phyloP scores from a whole-genome alignment of 2,329 filamentous ascomycete genomes.

The Pestalotiopsis fici region DNA sequence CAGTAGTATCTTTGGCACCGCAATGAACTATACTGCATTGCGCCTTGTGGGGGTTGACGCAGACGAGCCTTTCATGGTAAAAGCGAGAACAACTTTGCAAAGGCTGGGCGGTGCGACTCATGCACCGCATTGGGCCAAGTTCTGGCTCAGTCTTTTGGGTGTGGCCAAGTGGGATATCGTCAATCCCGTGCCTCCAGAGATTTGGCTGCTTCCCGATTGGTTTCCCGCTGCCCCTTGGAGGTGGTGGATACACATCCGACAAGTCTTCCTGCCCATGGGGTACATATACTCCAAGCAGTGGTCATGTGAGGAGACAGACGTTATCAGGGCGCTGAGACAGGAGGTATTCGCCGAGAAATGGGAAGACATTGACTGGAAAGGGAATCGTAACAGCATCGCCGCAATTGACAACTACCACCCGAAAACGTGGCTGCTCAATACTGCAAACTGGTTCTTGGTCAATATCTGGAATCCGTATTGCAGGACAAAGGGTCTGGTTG shows the following conservation, averaged over 20 bases:
- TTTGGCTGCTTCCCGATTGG: slow-evolving; percentile 94
- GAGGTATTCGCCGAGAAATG: slow-evolving; percentile 84
- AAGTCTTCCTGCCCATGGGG: slow-evolving; percentile 91
- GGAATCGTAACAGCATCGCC: slow-evolving; percentile 81
- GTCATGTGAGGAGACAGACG: slow-evolving; percentile 72
- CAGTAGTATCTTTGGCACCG: slow-evolving; percentile 87
- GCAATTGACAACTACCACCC: slow-evolving; percentile 87
- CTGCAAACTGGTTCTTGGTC: slow-evolving; percentile 75
- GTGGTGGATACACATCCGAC: slow-evolving; percentile 99
- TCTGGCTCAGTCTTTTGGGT: slow-evolving; percentile 86
- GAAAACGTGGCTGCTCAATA: slow-evolving; percentile 81
- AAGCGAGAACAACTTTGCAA: slow-evolving; percentile 80
- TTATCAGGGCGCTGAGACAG: slow-evolving; percentile 72
- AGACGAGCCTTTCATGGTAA: slow-evolving; percentile 83
- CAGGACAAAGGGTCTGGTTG: slow-evolving; percentile 64
- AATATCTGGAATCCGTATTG: slow-evolving; percentile 81
- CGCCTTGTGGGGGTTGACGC: slow-evolving; percentile 81
- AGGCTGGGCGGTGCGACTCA: slow-evolving; percentile 82
- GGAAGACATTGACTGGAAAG: slow-evolving; percentile 74
- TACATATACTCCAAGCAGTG: slow-evolving; percentile 86
- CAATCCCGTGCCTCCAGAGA: slow-evolving; percentile 89
- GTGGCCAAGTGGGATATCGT: slow-evolving; percentile 88
- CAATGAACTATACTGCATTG: slow-evolving; percentile 82
- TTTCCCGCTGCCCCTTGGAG: slow-evolving; percentile 86
- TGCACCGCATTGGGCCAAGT: slow-evolving; percentile 94